phyloP scores from a whole-genome alignment of 345 rosid species.

The Citrus hindsii region DNA sequence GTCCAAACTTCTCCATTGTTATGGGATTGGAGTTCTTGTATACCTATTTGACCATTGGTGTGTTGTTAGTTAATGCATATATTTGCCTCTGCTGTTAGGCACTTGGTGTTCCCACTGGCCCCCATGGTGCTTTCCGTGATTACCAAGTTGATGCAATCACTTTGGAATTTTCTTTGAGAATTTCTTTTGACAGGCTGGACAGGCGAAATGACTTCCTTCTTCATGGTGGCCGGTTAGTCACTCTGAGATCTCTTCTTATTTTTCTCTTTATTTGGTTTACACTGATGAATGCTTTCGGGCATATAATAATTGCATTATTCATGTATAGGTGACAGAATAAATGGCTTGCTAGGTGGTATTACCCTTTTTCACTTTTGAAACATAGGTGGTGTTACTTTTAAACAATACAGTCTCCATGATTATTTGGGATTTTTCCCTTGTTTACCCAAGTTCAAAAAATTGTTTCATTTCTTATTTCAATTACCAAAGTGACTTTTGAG shows the following conservation, averaged over 20 bases:
- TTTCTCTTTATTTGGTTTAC: neutral
- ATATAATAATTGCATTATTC: neutral
- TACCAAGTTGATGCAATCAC: conserved; percentile 95
- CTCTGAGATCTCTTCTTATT: conserved; percentile 8
- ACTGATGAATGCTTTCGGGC: neutral
- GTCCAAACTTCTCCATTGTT: neutral
- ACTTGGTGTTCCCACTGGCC: conserved; percentile 88
- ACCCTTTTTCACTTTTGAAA: neutral
- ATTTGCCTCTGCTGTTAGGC: conserved; percentile 48
- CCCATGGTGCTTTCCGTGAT: conserved; percentile 96
- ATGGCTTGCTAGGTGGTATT: neutral
- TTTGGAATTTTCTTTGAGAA: conserved; percentile 69
- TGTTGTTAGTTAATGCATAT: conserved; percentile 9
- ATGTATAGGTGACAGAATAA: neutral
- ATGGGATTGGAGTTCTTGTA: neutral
- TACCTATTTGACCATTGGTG: neutral
- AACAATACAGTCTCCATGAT: neutral
- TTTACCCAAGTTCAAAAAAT: neutral
- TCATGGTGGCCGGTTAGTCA: conserved; percentile 69
- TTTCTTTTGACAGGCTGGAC: conserved; percentile 39
- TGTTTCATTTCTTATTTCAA: neutral
- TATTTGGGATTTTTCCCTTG: neutral
- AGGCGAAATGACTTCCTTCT: conserved; percentile 62
- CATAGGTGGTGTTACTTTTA: neutral
- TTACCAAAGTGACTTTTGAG: neutral